Base-by-base conservation (phyloP, 352 stramenopile genomes). In the Phytophthora constricta region DNA sequence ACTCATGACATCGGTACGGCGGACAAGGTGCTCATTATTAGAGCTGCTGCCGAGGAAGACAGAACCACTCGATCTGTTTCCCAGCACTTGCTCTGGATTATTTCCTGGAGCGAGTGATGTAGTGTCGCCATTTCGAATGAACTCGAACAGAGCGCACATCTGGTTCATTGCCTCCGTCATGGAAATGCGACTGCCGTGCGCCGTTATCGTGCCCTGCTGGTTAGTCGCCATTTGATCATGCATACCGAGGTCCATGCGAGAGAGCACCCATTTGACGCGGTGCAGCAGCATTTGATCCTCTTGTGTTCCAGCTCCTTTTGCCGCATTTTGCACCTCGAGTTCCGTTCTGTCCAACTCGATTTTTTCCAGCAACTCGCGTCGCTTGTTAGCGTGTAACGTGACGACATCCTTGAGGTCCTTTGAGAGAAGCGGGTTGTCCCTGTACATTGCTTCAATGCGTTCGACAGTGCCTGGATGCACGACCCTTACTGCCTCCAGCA, bases 211-310 rank as follows among this genome's bases (percentile, higher is more conserved):
- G 5, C 58, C 65, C n/a, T 50, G 41, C 47, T 62, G 68, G 28
- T 70, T 62, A 43, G 22, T 58, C n/a, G 39, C 22, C 22, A 14
- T 14, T 57, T 68, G 58, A 22, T 63, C 23, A 14, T 62, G n/a
- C 50, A 58, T 58, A 3, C 72, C 53, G 4, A 94, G 69, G 55
- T 92, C 80, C 11, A 94, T 50, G 0, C 82, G 79, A 13, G 82
- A 92, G 31, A 94, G 70, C 26, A 94, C 77, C 86, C 86, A 94
- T 58, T 92, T 94, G 37, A 92, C 75, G 1, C 86, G 77, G 26
- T 91, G 82, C 20, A 94, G 54, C 19, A 94, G 60, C 61, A 91
- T 64, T 53, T 91, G 82, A 51, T 94, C 84, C 17, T 82, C 82
- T 37, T 76, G 63, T 0, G 27, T 58, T 25, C 60, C 66, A 39